Percentiles rank a stretch among this genome's conserved stretches.
phyloP scores from a whole-genome alignment of 1,284 basidiomycete species.

The Ustilago hordei region DNA sequence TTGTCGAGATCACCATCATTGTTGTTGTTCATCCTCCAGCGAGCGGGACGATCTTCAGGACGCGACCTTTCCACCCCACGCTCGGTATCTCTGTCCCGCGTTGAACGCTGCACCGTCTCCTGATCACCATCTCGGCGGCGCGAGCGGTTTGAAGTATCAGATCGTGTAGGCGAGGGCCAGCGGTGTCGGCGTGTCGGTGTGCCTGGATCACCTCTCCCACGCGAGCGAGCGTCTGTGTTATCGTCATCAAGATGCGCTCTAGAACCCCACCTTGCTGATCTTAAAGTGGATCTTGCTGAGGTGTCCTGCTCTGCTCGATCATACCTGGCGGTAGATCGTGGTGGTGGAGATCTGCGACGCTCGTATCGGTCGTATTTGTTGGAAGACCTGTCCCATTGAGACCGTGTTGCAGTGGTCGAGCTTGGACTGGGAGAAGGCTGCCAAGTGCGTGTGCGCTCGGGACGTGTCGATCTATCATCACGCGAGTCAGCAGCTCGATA shows the following conservation, averaged over 20 bases:
- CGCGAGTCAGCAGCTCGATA: constrained; percentile 13
- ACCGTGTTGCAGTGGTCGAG: background rate
- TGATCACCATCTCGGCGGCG: constrained; percentile 19
- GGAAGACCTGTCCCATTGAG: constrained; percentile 8
- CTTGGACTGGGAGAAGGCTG: constrained; percentile 29
- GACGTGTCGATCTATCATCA: constrained; percentile 11
- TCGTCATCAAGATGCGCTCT: constrained; percentile 16
- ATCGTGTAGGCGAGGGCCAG: constrained; percentile 32
- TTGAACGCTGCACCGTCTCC: constrained; percentile 3
- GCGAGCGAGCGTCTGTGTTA: constrained; percentile 1
- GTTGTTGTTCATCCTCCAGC: constrained; percentile 31
- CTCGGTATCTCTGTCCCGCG: constrained; percentile 10
- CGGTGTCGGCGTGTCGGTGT: constrained; percentile 16
- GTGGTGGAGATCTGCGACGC: constrained; percentile 23
- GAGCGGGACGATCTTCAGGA: constrained; percentile 30
- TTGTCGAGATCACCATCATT: background rate
- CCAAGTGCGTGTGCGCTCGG: constrained; percentile 20
- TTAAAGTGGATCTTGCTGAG: background rate
- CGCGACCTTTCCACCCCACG: constrained; percentile 17
- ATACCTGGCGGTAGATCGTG: constrained; percentile 8
- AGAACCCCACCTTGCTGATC: constrained; percentile 18
- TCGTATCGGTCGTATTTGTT: constrained; percentile 21
- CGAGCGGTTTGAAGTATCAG: constrained; percentile 23
- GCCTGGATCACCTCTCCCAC: constrained; percentile 5
- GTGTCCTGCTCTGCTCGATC: constrained; percentile 1